Base-by-base conservation (phyloP, 2,329 filamentous ascomycete species). In the Amauroascus niger region DNA sequence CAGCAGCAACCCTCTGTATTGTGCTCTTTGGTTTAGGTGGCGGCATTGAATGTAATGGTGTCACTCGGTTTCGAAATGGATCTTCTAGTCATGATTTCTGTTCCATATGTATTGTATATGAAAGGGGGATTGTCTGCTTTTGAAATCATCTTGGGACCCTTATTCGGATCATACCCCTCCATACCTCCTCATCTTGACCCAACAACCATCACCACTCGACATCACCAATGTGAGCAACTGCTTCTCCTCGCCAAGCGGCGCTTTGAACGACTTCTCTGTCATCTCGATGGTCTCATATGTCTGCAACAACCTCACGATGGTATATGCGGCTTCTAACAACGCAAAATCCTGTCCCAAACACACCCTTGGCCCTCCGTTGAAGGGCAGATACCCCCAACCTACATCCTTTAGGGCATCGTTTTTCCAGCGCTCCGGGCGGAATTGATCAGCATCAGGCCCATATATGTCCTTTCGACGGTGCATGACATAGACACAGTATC, bases 401-500 rank as follows among this genome's bases (percentile, higher is more conserved):
- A 55, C 35, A 47, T 50, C 24, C 1, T 16, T 20, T 16, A 74
- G 71, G 41, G 69, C 69, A 74, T 75, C 77, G 22, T 72, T 72
- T 16, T 63, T 58, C 84, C 84, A 89, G 53, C 85, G 74, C 46
- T 87, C 84, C 0, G 86, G 86, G 3, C 43, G 26, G 33, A 51
- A 55, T 8, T 46, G 18, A 22, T 55, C 13, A 18, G 53, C 53
- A 46, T 55, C 47, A 0, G 74, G 65, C 8, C 81, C 81, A 63
- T 83, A 84, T 6, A 85, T 69, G 61, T 78, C 74, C 41, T 67
- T 67, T 14, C 84, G 33, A 35, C 33, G 33, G 13, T 79, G 1
- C 87, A 82, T 64, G 91, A 86, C 33, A 84, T 91, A 86, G 6
- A 80, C 70, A 52, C 88, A 77, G 0, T 84, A 76, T 45, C 76